Evolutionary conservation across 495 filamentous ascomycete genomes (phyloP).

Genomic region (Lindgomyces ingoldianus): DNA sequence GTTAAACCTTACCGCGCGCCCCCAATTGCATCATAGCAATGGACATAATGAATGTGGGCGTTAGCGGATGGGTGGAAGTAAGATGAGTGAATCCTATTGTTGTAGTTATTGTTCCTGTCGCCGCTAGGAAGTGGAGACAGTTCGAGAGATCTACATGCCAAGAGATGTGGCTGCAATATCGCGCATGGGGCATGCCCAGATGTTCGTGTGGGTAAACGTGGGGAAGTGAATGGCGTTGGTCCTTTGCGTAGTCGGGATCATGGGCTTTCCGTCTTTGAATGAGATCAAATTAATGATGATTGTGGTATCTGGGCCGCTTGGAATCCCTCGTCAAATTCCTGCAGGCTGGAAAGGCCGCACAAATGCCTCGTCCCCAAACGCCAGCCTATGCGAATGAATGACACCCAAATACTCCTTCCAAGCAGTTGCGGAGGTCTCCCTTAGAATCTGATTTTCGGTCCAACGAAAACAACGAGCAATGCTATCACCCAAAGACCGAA

Average conservation of each 20-base stretch:
- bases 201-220: no score
- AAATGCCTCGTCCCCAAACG: no score
- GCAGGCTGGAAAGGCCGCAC: no score
- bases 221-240: background rate
- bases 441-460: slow-evolving; percentile 84
- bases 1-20: slow-evolving; percentile 57
- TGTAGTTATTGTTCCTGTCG: slow-evolving; percentile 6
- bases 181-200: slow-evolving; percentile 8
- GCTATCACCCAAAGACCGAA: slow-evolving; percentile 73
- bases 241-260: no score
- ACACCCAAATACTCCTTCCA: background rate
- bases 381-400: background rate
- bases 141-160: slow-evolving; percentile 23
- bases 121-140: background rate
- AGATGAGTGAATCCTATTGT: background rate
- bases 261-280: no score
- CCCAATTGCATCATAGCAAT: slow-evolving; percentile 67
- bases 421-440: background rate
- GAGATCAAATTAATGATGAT: background rate
- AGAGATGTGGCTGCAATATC: slow-evolving; percentile 30
- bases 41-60: slow-evolving; percentile 48
- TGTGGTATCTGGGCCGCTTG: background rate
- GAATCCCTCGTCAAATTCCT: background rate
- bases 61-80: background rate
- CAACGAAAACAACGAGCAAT: slow-evolving; percentile 72